Conservation (phyloP, 2,329 filamentous ascomycete genomes). For the Coniochaeta sp. region DNA sequence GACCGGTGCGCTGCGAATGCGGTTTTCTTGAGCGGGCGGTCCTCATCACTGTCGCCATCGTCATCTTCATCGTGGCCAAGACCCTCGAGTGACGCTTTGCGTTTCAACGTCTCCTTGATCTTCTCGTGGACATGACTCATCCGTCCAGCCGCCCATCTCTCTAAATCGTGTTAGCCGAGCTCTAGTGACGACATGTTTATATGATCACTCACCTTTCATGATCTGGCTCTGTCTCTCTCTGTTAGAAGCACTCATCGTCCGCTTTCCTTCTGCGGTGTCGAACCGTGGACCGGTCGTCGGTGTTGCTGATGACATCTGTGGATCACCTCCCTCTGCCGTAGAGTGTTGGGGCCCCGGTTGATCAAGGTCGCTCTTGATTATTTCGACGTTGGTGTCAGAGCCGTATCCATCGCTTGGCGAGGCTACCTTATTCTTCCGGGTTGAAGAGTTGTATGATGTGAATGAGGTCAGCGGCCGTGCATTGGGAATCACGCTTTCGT, state of each 20-base stretch:
- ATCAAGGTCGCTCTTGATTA: not conserved
- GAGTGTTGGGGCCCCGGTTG: not conserved
- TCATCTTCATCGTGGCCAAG: not conserved
- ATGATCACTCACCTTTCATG: not conserved
- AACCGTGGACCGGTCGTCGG: not conserved
- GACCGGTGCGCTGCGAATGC: not conserved
- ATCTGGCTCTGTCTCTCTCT: not conserved
- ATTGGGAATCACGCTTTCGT: not conserved
- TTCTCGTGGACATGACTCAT: slow-evolving; percentile 13
- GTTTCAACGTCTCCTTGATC: slow-evolving; percentile 8
- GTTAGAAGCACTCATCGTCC: not conserved
- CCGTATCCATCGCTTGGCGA: not conserved
- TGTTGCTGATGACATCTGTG: not conserved
- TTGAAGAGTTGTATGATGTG: not conserved
- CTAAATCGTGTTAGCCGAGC: not conserved
- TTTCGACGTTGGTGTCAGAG: not conserved
- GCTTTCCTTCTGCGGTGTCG: not conserved
- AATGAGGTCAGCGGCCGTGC: not conserved
- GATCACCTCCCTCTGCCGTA: not conserved
- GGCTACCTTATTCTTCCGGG: not conserved
- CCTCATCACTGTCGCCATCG: not conserved
- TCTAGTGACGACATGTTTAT: not conserved
- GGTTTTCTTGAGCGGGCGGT: not conserved
- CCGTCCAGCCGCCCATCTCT: slow-evolving; percentile 12
- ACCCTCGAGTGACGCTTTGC: not conserved